Evolutionary conservation across 2,329 filamentous ascomycete species (phyloP), one percentile per base, ranked within the genome.

Genomic region (Colletotrichum theobromicola): DNA sequence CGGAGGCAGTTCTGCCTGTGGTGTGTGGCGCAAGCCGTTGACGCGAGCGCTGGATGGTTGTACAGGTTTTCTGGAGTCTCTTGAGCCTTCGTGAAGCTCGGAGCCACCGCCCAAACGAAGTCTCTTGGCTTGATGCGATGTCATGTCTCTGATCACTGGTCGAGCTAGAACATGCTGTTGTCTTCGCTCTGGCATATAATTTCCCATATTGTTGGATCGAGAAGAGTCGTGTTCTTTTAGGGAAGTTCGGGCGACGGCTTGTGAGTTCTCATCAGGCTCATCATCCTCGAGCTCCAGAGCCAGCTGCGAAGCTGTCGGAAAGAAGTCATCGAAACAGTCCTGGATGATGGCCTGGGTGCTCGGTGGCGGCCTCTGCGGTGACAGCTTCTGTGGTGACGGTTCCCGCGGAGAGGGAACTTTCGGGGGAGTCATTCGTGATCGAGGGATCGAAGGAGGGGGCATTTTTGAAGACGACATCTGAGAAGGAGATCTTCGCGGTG

Each of bases 291-390:
- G 80, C 78, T 92, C 90, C 21, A 86, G 84, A 8, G 85, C 84
- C 78, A 90, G 88, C 77, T 92, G 90, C 0, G 89, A 90, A 0
- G 88, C 85, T n/a, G 86, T 88, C 1, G 89, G 89, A 58, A 91
- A 88, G 75, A 91, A 86, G 68, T 90, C 88, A 50, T 90, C 88
- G 9, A 88, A 78, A 73, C 89, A 84, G 53, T 79, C 78, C 34
- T 85, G 81, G 10, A 91, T 81, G n/a, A 91, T 90, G 10, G 86
- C 82, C 74, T 91, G 90, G 0, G 89, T 91, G 76, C 87, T 88
- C 28, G 81, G 77, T 2, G 83, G 84, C 4, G 82, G 83, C 4
- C 73, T 30, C 18, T 63, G 62, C 37, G 82, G 79, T 18, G 53
- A 21, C 1, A 77, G 77, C 5, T 69, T 76, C 15, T 46, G 9